Conservation (phyloP, 306 rosid genomes). For the Gillenia trifoliata region DNA sequence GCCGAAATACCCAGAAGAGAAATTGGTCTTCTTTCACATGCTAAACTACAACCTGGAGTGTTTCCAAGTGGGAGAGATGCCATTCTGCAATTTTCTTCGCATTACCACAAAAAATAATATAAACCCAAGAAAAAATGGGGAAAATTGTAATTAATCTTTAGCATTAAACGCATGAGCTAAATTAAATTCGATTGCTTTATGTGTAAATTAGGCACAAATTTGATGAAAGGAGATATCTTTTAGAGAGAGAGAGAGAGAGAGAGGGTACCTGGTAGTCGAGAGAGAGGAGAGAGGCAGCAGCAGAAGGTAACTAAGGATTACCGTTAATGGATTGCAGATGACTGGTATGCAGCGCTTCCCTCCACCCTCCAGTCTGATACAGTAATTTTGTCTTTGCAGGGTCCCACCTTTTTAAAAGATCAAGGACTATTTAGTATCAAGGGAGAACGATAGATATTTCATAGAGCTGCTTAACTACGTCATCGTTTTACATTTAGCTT, state of each 20-base stretch:
- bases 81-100: conserved; percentile 39
- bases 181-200: neutral
- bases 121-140: neutral
- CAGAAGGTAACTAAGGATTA: neutral
- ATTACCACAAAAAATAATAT: neutral
- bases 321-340: conserved; percentile 14
- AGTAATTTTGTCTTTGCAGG: neutral
- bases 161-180: neutral
- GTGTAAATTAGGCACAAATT: neutral
- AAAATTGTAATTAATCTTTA: neutral
- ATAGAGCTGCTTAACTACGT: neutral
- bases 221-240: neutral
- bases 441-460: too few relatives aligned
- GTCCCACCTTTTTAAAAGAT: neutral
- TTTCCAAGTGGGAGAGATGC: conserved; percentile 32
- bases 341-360: conserved; percentile 4
- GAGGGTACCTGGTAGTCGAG: neutral
- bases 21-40: conserved; percentile 27
- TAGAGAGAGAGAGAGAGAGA: neutral
- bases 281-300: neutral
- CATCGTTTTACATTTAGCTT: too few relatives aligned
- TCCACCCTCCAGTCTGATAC: neutral
- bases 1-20: conserved; percentile 36
- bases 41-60: conserved; percentile 31
- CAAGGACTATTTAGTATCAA: neutral